Base-by-base conservation (phyloP, 352 stramenopile genomes). In the Pythium dissotocum region DNA sequence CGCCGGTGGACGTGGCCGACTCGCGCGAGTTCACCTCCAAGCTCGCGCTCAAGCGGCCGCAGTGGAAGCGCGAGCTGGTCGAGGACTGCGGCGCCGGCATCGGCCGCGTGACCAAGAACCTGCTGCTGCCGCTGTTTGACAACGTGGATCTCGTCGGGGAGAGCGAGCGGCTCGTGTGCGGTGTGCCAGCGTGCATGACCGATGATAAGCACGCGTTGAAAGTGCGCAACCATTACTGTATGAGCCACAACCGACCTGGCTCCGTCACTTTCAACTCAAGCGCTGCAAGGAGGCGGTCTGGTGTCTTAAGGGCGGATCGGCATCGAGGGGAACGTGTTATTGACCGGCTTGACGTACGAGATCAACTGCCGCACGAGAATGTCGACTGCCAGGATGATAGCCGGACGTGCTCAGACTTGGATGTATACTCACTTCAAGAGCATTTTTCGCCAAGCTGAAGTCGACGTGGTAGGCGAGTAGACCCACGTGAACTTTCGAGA, bases 361-460 rank as follows among this genome's bases (percentile, higher is more conserved):
- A 68, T n/a, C n/a, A n/a, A n/a, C n/a, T n/a, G n/a, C n/a, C n/a
- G n/a, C n/a, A n/a, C n/a, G n/a, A n/a, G n/a, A n/a, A n/a, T n/a
- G n/a, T 98, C 18, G 97, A 99, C 78, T 78, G 85, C 32, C 85
- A 97, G 28, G 97, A 99, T 85, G 97, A 88, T 64, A 98, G 94
- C 76, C 88, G 98, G 65, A 98, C 92, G 7, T 77, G 97, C 71
- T 95, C 83, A 6, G 78, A 80, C 12, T 82, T 88, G 49, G n/a
- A n/a, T n/a, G n/a, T n/a, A n/a, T n/a, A n/a, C n/a, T n/a, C 93
- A 99, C 75, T 97, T 98, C 72, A 85, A 95, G 55, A 94, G 85
- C 58, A 80, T 99, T 14, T 98, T 98, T 69, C 75, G 94, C 33
- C 81, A 98, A 73, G 93, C 94, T 75, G 44, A 28, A 52, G 16